Percentiles rank a stretch among this genome's conserved stretches.
These are phyloP conservation scores for Rhizopus sp. DNA, from an alignment of 371 early-diverging fungal genomes.

Conservation along the genomic window DNA sequence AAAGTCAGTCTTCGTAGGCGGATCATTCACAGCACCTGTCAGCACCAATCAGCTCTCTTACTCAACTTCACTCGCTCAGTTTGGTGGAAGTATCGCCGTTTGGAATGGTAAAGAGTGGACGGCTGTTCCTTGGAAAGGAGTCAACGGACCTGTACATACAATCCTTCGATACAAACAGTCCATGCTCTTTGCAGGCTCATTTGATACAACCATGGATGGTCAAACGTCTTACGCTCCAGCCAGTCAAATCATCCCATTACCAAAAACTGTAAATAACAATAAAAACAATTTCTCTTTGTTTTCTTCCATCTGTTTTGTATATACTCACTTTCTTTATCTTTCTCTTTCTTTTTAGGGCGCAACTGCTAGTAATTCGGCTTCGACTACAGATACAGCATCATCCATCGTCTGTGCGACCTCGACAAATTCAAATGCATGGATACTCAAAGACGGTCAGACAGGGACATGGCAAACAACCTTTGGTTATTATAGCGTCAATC, in stretches of 20 bases:
- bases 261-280: constrained; percentile 20
- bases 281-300: constrained; percentile 2
- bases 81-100: constrained; percentile 59
- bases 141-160: constrained; percentile 53
- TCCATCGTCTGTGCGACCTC: constrained; percentile 51
- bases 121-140: constrained; percentile 62
- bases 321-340: constrained; percentile 1
- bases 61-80: constrained; percentile 40
- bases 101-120: constrained; percentile 55
- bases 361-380: constrained; percentile 30
- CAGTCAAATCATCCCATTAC: constrained; percentile 42
- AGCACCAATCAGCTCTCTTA: constrained; percentile 25
- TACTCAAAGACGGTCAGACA: constrained; percentile 61
- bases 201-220: constrained; percentile 49
- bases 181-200: constrained; percentile 44
- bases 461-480: constrained; percentile 71
- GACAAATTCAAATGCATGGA: constrained; percentile 53
- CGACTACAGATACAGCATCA: constrained; percentile 44
- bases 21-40: constrained; percentile 38
- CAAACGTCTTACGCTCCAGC: constrained; percentile 39
- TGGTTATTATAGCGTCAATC: constrained; percentile 53
- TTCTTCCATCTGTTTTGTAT: constrained; percentile 5
- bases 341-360: constrained; percentile 19
- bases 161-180: constrained; percentile 30
- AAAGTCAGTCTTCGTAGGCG: constrained; percentile 48